Percentiles rank a stretch among this genome's conserved stretches.
phyloP scores from a whole-genome alignment of 331 rosid species.

The Quercus lobata region DNA sequence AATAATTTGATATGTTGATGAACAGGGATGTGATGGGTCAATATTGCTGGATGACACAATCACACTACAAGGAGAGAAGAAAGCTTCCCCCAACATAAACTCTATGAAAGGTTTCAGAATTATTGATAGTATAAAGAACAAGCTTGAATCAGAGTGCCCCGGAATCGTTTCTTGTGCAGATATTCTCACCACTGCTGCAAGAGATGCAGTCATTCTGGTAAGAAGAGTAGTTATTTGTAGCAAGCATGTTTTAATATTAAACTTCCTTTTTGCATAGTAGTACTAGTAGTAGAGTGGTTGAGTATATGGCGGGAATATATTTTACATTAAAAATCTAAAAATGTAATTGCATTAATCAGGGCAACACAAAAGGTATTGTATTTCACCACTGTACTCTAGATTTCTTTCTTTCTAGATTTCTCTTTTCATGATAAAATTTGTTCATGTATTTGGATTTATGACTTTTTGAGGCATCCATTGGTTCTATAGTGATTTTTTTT shows the following conservation, averaged over 20 bases:
- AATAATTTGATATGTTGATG: too few species aligned
- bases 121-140: slow-evolving; percentile 76
- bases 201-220: slow-evolving; percentile 95
- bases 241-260: not conserved
- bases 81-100: slow-evolving; percentile 49
- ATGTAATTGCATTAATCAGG: too few species aligned
- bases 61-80: slow-evolving; percentile 78
- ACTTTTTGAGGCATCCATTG: too few species aligned
- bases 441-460: too few species aligned
- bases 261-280: not conserved
- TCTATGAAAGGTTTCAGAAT: slow-evolving; percentile 64
- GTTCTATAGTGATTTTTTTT: too few species aligned
- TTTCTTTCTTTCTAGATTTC: too few species aligned
- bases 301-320: too few species aligned
- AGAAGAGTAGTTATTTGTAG: not conserved
- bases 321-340: too few species aligned
- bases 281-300: too few species aligned
- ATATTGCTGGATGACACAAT: slow-evolving; percentile 75
- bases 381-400: too few species aligned
- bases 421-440: too few species aligned
- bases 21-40: slow-evolving; percentile 95
- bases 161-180: slow-evolving; percentile 95
- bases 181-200: slow-evolving; percentile 94
- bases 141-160: slow-evolving; percentile 81
- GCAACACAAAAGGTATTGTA: too few species aligned